Evolutionary conservation across 257 asterid species (phyloP).

Genomic region (Orobanche coerulescens): DNA sequence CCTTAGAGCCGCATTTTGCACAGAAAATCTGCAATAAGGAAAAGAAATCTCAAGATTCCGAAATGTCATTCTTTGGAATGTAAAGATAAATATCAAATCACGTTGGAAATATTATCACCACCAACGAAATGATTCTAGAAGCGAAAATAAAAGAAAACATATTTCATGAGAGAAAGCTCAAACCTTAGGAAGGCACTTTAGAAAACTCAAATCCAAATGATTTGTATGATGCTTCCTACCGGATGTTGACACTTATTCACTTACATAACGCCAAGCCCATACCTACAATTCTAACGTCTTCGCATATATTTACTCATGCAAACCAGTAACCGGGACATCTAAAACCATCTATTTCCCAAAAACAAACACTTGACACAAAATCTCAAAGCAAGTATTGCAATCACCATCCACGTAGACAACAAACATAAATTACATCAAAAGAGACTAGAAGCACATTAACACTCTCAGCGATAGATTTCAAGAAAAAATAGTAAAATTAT

Average conservation of each 20-base stretch:
- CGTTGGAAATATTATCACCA: neutral
- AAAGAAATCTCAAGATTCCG: conserved; percentile 20
- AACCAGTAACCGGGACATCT: conserved; percentile 1
- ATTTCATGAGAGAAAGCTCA: neutral
- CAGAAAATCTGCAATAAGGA: conserved; percentile 81
- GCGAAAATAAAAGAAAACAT: conserved; percentile 1
- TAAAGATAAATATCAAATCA: conserved; percentile 5
- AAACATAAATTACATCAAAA: neutral
- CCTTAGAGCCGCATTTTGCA: conserved; percentile 90
- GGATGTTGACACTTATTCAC: neutral
- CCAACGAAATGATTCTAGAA: neutral
- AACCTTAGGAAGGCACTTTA: neutral
- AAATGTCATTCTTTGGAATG: conserved; percentile 1
- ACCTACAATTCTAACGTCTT: neutral
- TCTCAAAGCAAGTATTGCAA: neutral
- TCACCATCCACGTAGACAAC: neutral
- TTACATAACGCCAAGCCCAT: neutral
- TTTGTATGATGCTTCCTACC: neutral
- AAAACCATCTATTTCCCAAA: neutral
- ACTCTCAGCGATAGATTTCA: neutral
- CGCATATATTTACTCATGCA: neutral
- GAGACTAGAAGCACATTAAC: neutral
- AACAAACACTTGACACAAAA: neutral
- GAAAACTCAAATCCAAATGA: conserved; percentile 7
- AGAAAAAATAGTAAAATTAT: neutral